Evolutionary conservation across 2,329 filamentous ascomycete species (phyloP), one percentile per base, ranked within the genome.

Genomic region (Fusarium avenaceum): DNA sequence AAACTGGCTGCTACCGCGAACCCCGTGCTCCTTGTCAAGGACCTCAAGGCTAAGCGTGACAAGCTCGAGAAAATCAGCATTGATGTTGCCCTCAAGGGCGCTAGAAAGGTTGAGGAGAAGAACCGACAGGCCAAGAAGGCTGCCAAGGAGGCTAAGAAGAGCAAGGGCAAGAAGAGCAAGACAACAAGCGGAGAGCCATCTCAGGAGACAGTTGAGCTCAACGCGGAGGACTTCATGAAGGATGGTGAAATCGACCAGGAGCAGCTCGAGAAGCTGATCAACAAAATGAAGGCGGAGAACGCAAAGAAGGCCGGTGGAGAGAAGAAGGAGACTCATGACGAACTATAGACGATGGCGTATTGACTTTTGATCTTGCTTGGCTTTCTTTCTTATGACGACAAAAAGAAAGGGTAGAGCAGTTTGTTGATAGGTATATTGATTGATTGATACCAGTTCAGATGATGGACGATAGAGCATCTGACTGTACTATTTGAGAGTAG

Each of bases 31-130:
- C 85, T 90, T 1, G 82, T 89, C 69, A 89, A 90, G 74, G 94
- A 97, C 28, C 79, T 97, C 30, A 82, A 88, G 59, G 84, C 83
- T 24, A 91, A 90, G 78, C 85, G 89, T 17, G 87, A 89, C 72
- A 87, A 92, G 76, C 85, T 98, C 8, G 88, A 91, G 76, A 89
- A 92, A 76, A 87, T 85, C 6, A 87, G 88, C 71, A 86, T 90
- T 76, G 88, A 93, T 24, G 84, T 94, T 48, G 85, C 93, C 55
- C 87, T 90, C 82, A 91, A 89, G 82, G 87, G 87, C 57, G 87
- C 91, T 72, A 85, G 83, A 70, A 84, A 84, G 72, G 84, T 85
- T 53, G 84, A 85, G 71, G 80, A 79, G 69, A 78, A 80, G 67
- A 81, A 81, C 71, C 83, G 82, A 64, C 78, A 78, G 66, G 78